Evolutionary conservation across 2,329 filamentous ascomycete species (phyloP), one percentile per base, ranked within the genome.

Genomic region (Penicillium sp.): DNA sequence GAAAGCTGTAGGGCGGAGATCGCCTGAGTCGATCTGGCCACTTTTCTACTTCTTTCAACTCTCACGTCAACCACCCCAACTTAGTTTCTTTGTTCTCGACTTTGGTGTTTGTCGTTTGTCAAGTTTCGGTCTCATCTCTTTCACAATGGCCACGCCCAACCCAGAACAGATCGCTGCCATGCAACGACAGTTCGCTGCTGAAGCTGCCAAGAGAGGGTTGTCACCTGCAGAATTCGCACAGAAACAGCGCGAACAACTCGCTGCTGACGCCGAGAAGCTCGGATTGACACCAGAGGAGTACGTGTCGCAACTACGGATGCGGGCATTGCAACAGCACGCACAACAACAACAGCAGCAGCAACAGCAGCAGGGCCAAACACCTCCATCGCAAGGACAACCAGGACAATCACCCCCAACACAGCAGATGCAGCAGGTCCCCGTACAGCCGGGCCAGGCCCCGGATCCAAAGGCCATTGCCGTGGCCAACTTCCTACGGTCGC

Each of bases 391-490:
- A 44, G 52, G 36, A 29, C 60, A 61, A 39, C 55, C 53, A 39
- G 50, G 49, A 35, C 61, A 63, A 39, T 73, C 74, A 50, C 37
- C 38, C 23, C 29, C 40, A 34, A 53, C 55, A 40, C 53, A 52
- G 40, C 74, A 74, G 51, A 61, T 68, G 46, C 72, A 73, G 44
- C 73, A 73, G 50, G 72, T 76, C 11, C 71, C 73, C 14, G 70
- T 77, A 42, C 74, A 72, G 49, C 67, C 70, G 0, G 65, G 63
- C 22, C 69, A 69, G 29, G 88, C 91, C 20, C 88, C 91, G 4
- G 93, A 95, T 60, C 91, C 91, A 31, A 83, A 89, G 62, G 90
- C 89, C 16, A 73, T 97, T 37, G 89, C 90, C 7, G 79, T 98
- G 44, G 94, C 93, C 57, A 85, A 88, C 63, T 98, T 95, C 72